These are phyloP conservation scores for Leptomonas pyrrhocoris DNA, from an alignment of 208 protist species.

Conservation along the genomic window DNA sequence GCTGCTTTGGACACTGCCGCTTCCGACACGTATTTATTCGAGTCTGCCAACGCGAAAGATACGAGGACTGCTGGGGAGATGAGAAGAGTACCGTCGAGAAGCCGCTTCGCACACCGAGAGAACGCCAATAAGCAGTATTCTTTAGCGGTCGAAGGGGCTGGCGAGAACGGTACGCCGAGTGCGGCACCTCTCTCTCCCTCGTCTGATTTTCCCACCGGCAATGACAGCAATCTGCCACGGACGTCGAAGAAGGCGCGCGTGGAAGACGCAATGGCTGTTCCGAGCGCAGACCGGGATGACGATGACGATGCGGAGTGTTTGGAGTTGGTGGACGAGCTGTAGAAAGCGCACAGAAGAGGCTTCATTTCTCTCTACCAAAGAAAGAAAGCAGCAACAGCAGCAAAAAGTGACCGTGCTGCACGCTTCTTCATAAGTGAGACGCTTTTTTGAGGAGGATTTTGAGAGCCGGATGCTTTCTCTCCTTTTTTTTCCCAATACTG, in stretches of 20 bases:
- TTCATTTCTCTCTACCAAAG: background rate
- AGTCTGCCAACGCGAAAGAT: background rate
- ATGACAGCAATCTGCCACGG: background rate
- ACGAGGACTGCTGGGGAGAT: background rate
- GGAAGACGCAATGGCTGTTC: background rate
- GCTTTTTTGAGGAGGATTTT: too few species aligned
- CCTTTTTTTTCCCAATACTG: too few species aligned
- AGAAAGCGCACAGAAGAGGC: background rate
- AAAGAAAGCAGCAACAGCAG: too few species aligned
- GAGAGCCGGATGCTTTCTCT: too few species aligned
- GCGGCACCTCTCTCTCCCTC: too few species aligned
- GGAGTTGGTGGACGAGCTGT: conserved; percentile 75
- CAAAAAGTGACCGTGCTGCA: too few species aligned
- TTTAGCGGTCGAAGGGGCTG: background rate
- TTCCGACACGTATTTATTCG: background rate
- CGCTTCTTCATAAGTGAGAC: too few species aligned
- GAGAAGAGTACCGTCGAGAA: too few species aligned
- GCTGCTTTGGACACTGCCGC: background rate
- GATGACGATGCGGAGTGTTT: conserved; percentile 72
- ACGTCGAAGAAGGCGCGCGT: background rate
- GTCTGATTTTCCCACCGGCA: background rate
- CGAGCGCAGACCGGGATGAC: conserved; percentile 5
- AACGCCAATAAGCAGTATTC: background rate
- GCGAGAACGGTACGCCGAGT: background rate
- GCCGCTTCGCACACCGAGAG: background rate